phyloP scores from a whole-genome alignment of 1,284 basidiomycete species.

The Tremellales sp. region DNA sequence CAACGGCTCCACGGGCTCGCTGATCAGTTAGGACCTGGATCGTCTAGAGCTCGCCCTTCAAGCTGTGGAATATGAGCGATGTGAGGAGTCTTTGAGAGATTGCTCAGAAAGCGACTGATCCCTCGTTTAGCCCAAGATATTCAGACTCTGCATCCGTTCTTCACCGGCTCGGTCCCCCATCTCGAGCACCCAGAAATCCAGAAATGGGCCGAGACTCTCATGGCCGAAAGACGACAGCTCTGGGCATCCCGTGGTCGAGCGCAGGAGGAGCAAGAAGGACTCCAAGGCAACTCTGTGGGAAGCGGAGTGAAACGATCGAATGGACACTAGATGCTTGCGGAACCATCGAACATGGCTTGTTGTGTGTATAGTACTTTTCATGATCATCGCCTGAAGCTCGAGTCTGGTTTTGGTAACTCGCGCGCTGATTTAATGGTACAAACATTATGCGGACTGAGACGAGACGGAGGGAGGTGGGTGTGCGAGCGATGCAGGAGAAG shows the following conservation, averaged over 20 bases:
- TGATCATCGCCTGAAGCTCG: no score
- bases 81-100: conserved; percentile 45
- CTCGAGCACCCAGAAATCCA: conserved; percentile 72
- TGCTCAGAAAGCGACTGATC: no score
- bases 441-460: not conserved
- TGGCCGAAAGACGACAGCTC: conserved; percentile 53
- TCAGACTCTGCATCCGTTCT: conserved; percentile 43
- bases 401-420: no score
- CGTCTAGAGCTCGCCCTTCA: conserved; percentile 83
- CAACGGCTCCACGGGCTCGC: not conserved
- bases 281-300: conserved; percentile 24
- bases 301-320: conserved; percentile 4
- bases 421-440: not conserved
- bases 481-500: not conserved
- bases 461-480: not conserved
- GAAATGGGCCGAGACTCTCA: conserved; percentile 66
- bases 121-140: conserved; percentile 40
- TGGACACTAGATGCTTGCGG: conserved; percentile 6
- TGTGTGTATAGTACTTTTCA: not conserved
- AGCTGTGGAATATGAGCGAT: conserved; percentile 54
- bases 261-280: conserved; percentile 31
- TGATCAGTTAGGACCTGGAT: conserved; percentile 63
- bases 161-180: conserved; percentile 45
- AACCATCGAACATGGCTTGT: not conserved
- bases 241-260: conserved; percentile 38